phyloP scores from a whole-genome alignment of 352 stramenopile genomes.

The Plasmopara viticola region DNA sequence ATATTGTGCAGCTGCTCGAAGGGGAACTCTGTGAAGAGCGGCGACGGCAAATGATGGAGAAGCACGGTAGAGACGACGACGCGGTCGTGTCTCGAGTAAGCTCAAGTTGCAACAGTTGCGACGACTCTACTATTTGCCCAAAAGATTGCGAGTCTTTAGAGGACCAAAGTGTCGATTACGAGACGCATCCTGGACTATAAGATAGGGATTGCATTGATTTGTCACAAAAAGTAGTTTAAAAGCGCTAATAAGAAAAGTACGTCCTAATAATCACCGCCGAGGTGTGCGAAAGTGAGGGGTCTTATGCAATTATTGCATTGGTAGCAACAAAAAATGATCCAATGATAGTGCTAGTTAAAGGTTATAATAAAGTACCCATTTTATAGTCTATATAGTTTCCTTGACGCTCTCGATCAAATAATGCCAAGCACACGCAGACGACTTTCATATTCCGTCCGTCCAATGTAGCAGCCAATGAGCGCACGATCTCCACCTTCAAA shows the following conservation, averaged over 20 bases:
- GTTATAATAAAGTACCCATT: background rate
- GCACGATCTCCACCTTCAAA: conserved; percentile 73
- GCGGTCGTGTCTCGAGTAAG: conserved; percentile 16
- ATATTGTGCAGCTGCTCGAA: conserved; percentile 73
- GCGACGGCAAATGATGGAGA: conserved; percentile 22
- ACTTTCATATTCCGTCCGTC: conserved; percentile 79
- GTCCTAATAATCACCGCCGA: too few species aligned
- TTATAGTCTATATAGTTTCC: too few species aligned
- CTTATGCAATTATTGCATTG: background rate
- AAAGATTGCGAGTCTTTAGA: background rate
- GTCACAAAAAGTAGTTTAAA: too few species aligned
- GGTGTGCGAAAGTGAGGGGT: too few species aligned
- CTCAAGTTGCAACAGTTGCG: conserved; percentile 17
- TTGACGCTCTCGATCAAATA: conserved; percentile 34
- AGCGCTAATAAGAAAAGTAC: too few species aligned
- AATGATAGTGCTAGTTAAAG: too few species aligned
- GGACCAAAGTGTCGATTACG: conserved; percentile 16
- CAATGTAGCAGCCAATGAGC: conserved; percentile 87
- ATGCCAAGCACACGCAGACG: conserved; percentile 75
- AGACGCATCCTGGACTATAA: background rate
- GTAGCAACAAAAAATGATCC: background rate
- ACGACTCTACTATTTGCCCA: conserved; percentile 2
- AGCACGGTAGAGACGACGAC: conserved; percentile 14
- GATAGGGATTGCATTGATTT: too few species aligned
- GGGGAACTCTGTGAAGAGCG: conserved; percentile 59